Evolutionary conservation across 192 early-diverging fungal genomes (phyloP).

Genomic region (Lobosporangium transversale): DNA sequence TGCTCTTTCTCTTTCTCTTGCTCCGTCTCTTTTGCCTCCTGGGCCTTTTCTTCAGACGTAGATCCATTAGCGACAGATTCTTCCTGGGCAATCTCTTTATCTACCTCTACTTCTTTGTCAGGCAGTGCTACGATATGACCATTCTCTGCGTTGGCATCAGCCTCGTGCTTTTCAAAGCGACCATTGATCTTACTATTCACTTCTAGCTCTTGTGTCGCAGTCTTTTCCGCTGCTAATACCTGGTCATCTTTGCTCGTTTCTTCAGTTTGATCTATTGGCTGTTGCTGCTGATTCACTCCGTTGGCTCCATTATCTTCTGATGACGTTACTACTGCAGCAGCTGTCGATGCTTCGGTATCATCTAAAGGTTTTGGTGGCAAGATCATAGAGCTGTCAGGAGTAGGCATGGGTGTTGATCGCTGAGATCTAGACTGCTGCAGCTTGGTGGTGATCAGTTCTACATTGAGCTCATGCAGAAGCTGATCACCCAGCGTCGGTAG

Average conservation of each 20-base stretch:
- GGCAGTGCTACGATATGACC: too few relatives aligned
- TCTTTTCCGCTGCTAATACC: conserved; percentile 1
- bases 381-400: conserved; percentile 43
- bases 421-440: conserved; percentile 67
- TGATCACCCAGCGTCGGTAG: conserved; percentile 84
- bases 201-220: conserved; percentile 3
- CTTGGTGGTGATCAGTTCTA: conserved; percentile 75
- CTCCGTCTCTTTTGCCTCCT: conserved; percentile 5
- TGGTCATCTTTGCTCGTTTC: conserved; percentile 16
- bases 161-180: neutral
- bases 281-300: neutral
- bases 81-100: too few relatives aligned
- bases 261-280: neutral
- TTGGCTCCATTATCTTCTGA: neutral
- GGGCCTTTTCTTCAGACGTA: conserved; percentile 5
- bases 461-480: conserved; percentile 79
- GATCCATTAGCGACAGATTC: neutral
- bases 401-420: conserved; percentile 36
- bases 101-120: too few relatives aligned
- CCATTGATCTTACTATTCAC: neutral
- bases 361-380: conserved; percentile 33
- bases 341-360: conserved; percentile 5
- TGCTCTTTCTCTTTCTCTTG: too few relatives aligned
- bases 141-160: neutral
- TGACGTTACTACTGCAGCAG: neutral